phyloP scores from a whole-genome alignment of 1,284 basidiomycete species.

The Apiotrichum akiyoshidainum region DNA sequence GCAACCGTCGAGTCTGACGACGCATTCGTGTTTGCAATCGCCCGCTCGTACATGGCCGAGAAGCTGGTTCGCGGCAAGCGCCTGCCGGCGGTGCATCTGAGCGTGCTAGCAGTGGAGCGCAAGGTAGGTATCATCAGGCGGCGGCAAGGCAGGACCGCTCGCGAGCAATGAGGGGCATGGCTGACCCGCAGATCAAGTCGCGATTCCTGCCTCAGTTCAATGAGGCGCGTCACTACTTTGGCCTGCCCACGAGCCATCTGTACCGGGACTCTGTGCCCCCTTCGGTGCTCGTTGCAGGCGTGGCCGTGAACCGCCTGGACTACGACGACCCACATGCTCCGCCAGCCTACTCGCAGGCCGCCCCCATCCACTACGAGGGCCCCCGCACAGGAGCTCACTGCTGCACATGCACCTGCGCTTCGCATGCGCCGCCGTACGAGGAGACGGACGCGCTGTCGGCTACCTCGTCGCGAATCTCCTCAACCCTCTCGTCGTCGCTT shows the following conservation, averaged over 20 bases:
- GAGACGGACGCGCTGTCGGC: background rate
- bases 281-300: background rate
- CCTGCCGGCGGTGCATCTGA: background rate
- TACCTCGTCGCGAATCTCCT: too few species aligned
- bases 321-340: background rate
- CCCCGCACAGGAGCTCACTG: background rate
- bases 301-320: background rate
- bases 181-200: background rate
- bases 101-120: background rate
- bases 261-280: background rate
- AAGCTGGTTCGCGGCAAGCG: background rate
- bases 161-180: background rate
- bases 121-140: background rate
- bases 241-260: background rate
- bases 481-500: too few species aligned
- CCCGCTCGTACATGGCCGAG: constrained; percentile 3
- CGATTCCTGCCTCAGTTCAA: background rate
- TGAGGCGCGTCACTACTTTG: constrained; percentile 1
- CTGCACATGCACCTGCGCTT: background rate
- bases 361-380: background rate
- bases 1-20: background rate
- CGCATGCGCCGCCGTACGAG: background rate
- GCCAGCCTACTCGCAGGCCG: background rate
- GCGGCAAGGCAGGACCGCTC: background rate
- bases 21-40: background rate